Percentiles rank a stretch among this genome's conserved stretches.
Evolutionary conservation across 2,329 filamentous ascomycete species (phyloP).

Genomic region (Trichophyton schoenleinii): DNA sequence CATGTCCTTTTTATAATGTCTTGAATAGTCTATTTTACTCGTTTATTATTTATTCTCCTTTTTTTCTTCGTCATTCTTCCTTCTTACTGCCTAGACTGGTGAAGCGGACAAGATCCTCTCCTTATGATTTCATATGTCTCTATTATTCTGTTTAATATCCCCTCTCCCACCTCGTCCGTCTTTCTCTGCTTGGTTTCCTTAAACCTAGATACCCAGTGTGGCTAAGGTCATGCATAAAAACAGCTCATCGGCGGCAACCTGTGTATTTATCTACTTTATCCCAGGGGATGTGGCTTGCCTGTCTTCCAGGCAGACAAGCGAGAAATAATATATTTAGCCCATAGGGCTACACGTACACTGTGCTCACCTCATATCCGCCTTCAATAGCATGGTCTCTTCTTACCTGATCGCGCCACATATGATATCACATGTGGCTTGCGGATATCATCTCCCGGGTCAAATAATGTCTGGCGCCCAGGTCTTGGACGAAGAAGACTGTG

Average conservation of each 20-base stretch:
- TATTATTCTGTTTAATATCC: background rate
- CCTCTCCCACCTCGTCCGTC: background rate
- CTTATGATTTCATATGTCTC: background rate
- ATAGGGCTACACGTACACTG: background rate
- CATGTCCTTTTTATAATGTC: background rate
- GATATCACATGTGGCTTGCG: slow-evolving; percentile 1
- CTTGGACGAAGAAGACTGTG: background rate
- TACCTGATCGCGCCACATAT: background rate
- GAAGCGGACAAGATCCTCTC: background rate
- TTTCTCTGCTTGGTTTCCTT: background rate
- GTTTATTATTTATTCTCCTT: background rate
- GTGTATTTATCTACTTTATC: background rate
- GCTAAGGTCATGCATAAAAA: background rate
- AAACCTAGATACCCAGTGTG: background rate
- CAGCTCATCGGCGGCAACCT: background rate
- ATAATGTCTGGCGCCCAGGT: background rate
- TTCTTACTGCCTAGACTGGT: background rate
- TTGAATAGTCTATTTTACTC: background rate
- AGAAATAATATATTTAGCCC: background rate
- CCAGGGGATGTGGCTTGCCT: background rate
- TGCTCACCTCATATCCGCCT: background rate
- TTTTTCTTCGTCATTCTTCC: background rate
- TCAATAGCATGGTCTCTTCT: background rate
- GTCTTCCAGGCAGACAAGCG: background rate
- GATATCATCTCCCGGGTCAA: background rate